Evolutionary conservation across 176 grass and related monocot species (phyloP).

Genomic region (Oryza brachyantha): DNA sequence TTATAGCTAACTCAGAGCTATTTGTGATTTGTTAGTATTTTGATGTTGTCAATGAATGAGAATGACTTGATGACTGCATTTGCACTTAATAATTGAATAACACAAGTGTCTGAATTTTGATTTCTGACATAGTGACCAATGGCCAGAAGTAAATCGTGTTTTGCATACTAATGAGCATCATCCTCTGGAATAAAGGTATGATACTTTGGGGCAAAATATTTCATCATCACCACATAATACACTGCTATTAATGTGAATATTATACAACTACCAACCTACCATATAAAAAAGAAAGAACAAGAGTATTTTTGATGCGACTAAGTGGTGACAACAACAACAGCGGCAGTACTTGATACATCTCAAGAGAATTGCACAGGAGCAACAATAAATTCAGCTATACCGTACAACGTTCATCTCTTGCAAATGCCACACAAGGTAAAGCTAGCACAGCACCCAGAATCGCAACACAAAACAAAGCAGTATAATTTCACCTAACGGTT

Average conservation of each 20-base stretch:
- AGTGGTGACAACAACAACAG: neutral
- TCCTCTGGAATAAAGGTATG: too few species aligned
- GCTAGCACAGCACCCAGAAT: neutral
- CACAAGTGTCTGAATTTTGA: neutral
- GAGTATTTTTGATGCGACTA: neutral
- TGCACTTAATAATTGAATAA: neutral
- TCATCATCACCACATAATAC: too few species aligned
- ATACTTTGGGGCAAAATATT: too few species aligned
- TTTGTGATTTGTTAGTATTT: neutral
- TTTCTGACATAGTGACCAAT: neutral
- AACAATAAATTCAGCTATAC: neutral
- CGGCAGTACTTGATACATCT: slow-evolving; percentile 11
- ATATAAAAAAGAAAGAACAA: neutral
- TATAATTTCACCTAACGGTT: neutral
- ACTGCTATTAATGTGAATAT: neutral
- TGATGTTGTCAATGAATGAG: neutral
- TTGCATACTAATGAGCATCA: too few species aligned
- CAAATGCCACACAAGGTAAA: neutral
- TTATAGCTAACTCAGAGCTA: neutral
- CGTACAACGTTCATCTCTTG: neutral
- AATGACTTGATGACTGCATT: neutral
- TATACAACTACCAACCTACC: neutral
- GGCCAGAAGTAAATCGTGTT: too few species aligned
- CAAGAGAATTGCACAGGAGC: neutral
- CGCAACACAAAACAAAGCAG: neutral